A percentile compares a stretch with the other conserved stretches of the same genome.
These are phyloP conservation scores for Neofusicoccum parvum DNA, from an alignment of 2,329 filamentous ascomycete species.

Conservation along the genomic window DNA sequence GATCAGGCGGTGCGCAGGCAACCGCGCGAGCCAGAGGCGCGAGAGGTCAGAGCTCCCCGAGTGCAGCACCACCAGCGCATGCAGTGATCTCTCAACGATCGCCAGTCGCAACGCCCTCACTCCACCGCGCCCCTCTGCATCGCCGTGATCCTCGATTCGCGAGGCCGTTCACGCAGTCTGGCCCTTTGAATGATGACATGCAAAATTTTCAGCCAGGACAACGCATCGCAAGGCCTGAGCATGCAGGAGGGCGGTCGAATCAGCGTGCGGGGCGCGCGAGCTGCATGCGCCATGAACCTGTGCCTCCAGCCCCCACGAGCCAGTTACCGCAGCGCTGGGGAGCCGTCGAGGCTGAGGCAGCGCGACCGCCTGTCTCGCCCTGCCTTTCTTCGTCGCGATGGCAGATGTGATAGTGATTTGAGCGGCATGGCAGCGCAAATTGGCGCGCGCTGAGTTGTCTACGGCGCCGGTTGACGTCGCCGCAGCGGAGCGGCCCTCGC, in stretches of 20 bases:
- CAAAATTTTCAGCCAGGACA: constrained; percentile 15
- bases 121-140: constrained; percentile 13
- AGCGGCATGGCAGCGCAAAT: background rate
- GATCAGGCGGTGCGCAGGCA: background rate
- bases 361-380: constrained; percentile 6
- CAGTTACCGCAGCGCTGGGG: constrained; percentile 5
- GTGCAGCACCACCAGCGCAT: background rate
- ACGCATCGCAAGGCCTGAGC: constrained; percentile 16
- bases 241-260: constrained; percentile 16
- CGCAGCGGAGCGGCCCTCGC: background rate
- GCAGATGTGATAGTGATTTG: constrained; percentile 17
- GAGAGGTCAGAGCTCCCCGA: background rate
- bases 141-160: constrained; percentile 21
- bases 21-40: too few species aligned
- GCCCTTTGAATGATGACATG: constrained; percentile 14
- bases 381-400: constrained; percentile 11
- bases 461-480: background rate
- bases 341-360: constrained; percentile 11
- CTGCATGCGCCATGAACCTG: constrained; percentile 13
- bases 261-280: background rate
- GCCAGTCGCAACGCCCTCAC: background rate
- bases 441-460: constrained; percentile 9
- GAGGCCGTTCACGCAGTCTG: background rate
- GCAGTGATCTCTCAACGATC: constrained; percentile 18
- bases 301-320: constrained; percentile 9